phyloP scores from a whole-genome alignment of 2,329 filamentous ascomycete species.

The Fusarium floridanum region DNA sequence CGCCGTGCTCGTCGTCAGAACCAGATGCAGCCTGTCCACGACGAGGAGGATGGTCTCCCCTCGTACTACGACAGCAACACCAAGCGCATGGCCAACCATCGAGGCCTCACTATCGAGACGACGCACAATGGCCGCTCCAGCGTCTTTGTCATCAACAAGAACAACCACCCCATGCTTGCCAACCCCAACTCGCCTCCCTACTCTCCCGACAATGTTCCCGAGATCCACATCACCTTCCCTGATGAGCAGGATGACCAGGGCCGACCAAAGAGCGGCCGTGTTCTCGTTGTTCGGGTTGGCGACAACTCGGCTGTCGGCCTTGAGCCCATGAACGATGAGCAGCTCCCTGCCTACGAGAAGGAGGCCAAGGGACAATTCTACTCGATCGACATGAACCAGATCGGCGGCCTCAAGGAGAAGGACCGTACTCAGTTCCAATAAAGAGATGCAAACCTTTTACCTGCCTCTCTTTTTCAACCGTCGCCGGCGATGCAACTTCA shows the following conservation, averaged over 20 bases:
- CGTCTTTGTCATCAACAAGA: conserved; percentile 83
- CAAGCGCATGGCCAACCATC: conserved; percentile 65
- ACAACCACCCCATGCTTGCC: conserved; percentile 79
- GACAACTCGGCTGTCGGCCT: conserved; percentile 88
- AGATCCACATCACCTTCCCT: conserved; percentile 98
- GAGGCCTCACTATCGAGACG: conserved; percentile 70
- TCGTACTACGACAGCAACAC: conserved; percentile 73
- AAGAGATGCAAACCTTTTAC: conserved; percentile 37
- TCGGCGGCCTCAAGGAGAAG: conserved; percentile 96
- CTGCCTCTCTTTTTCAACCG: conserved; percentile 32
- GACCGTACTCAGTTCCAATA: conserved; percentile 61
- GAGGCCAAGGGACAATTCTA: conserved; percentile 85
- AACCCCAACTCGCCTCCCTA: conserved; percentile 81
- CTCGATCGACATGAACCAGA: conserved; percentile 92
- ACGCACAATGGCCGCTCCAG: conserved; percentile 71
- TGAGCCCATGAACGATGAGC: conserved; percentile 84
- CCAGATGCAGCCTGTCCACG: conserved; percentile 55
- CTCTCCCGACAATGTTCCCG: conserved; percentile 86
- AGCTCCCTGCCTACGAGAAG: conserved; percentile 90
- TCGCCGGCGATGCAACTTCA: conserved; percentile 44
- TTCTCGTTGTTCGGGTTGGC: conserved; percentile 91
- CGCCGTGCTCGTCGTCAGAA: conserved; percentile 71
- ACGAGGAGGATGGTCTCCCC: conserved; percentile 68
- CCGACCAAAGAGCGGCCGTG: conserved; percentile 84
- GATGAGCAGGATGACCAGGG: conserved; percentile 92